Base-by-base conservation (phyloP, 768 basidiomycete genomes). In the Mycena indigotica region DNA sequence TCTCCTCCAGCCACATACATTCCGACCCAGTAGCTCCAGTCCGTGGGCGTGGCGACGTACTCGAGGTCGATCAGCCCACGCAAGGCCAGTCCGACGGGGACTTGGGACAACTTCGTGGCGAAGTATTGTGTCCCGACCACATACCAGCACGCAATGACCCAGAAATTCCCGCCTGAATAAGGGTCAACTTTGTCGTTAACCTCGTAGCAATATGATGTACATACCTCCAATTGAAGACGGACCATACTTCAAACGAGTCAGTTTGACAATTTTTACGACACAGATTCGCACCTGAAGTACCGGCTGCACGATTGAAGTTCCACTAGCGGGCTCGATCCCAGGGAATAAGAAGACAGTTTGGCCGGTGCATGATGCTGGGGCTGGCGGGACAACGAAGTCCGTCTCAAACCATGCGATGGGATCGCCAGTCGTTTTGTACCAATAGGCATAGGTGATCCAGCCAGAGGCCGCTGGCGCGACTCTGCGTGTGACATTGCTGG, bases 141-240 rank as follows among this genome's bases (percentile, higher is more conserved):
- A 26, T 64, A 67, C 69, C 69, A 70, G 1, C 55, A 53, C 15
- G 65, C 67, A n/a, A 68, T 61, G 16, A 60, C 56, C 67, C 67
- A 70, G 53, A 66, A 68, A n/a, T n/a, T n/a, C n/a, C n/a, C n/a
- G n/a, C n/a, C n/a, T n/a, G n/a, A n/a, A n/a, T n/a, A n/a, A n/a
- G n/a, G n/a, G n/a, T n/a, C n/a, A n/a, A n/a, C n/a, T n/a, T n/a
- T n/a, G n/a, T n/a, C n/a, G n/a, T n/a, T n/a, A n/a, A n/a, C n/a
- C n/a, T n/a, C n/a, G n/a, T n/a, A n/a, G n/a, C n/a, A n/a, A n/a
- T n/a, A n/a, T n/a, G n/a, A n/a, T n/a, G n/a, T n/a, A n/a, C n/a
- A n/a, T n/a, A n/a, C 69, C 69, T 0, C 69, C 69, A 0, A 66
- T 64, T 5, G 55, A 62, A 15, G 66, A 68, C 2, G 52, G 49